Evolutionary conservation across 169 alveolate genomes (phyloP), one percentile per base, ranked within the genome.

Genomic region (Babesia sp.): DNA sequence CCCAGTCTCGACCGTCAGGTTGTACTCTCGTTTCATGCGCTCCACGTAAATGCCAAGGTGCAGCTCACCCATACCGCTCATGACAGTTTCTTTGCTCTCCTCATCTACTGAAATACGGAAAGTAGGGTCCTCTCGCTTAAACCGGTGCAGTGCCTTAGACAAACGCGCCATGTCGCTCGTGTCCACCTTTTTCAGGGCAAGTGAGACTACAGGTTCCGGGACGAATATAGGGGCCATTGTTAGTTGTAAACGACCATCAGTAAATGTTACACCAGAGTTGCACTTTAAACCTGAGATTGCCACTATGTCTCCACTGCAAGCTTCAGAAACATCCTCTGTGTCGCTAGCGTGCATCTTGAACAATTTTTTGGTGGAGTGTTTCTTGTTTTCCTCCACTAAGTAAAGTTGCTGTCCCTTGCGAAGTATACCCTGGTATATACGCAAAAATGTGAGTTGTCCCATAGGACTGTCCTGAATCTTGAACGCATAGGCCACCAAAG

Each of bases 11-110:
- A 90, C 87, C 22, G 86, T 92, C 70, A 94, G 84, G 34, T 90
- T 92, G 77, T 91, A 96, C 82, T 96, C 99, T 53, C 99, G 77
- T 71, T 86, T 92, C 92, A 96, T 91, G 68, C 99, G 92, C 83
- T 96, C 98, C 66, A 95, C 91, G 73, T 96, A 96, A 12, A 96
- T 93, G 45, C 91, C 90, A 55, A 96, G 75, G 73, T 96, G 99
- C 64, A 96, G 85, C 86, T 96, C 99, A 33, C 99, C 99, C 96
- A 96, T 95, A 28, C 99, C 99, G 58, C 96, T 90, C 77, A 94
- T 86, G 48, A 95, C 74, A 36, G 93, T 93, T 85, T 95, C 99
- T 55, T 94, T 93, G 64, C 96, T 87, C 90, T 96, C 98, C 57
- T 84, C 91, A 82, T 96, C 97, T 42, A 90, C 74, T 16, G 82